A percentile compares a stretch with the other conserved stretches of the same genome.
These are phyloP conservation scores for Serendipita sp. DNA, from an alignment of 768 basidiomycete species.

Conservation along the genomic window DNA sequence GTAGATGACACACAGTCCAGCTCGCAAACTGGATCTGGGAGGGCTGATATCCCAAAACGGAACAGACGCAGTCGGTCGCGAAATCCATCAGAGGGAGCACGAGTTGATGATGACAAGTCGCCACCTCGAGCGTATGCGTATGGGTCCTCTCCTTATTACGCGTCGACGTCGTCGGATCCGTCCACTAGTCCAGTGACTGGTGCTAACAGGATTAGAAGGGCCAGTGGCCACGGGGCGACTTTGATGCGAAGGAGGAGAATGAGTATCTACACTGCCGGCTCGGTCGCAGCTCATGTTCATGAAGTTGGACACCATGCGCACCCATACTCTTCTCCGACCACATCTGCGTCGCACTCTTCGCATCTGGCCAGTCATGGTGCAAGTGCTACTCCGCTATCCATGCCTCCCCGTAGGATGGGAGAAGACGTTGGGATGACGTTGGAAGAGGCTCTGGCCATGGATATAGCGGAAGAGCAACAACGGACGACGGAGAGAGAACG, in stretches of 20 bases:
- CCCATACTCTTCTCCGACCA: neutral
- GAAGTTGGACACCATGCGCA: neutral
- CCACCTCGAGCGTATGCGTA: neutral
- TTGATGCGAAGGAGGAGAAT: neutral
- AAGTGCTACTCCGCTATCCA: too few relatives aligned
- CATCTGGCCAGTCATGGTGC: too few relatives aligned
- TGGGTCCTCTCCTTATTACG: neutral
- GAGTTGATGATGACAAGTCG: neutral
- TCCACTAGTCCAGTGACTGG: neutral
- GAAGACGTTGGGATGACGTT: neutral
- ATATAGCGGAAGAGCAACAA: neutral
- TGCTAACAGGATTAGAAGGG: neutral
- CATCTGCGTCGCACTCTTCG: too few relatives aligned
- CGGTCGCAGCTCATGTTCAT: neutral
- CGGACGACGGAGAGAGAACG: neutral
- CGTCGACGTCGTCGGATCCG: neutral
- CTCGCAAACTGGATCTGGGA: neutral
- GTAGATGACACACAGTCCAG: neutral
- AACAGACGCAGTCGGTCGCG: conserved; percentile 28
- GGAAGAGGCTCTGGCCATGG: neutral
- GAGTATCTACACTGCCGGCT: neutral
- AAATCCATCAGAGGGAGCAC: neutral
- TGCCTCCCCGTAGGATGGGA: neutral
- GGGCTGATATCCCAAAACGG: conserved; percentile 14
- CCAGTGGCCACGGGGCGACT: neutral